A percentile compares a stretch with the other conserved stretches of the same genome.
Conservation (phyloP, 805 yeast genomes). For the Starmerella lactis-condensi region DNA sequence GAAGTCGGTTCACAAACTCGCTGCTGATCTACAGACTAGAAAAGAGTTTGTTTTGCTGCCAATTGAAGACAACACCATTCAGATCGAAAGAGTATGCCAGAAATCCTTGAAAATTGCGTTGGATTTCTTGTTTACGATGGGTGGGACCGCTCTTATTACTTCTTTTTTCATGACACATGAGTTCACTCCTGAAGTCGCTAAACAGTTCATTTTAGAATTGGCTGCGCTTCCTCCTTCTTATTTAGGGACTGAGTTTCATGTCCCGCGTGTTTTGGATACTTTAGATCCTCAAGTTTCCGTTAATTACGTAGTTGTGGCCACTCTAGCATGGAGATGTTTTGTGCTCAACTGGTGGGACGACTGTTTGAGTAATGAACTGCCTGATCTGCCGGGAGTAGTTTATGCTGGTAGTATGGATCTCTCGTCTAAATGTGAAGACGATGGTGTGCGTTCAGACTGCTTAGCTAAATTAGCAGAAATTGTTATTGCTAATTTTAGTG, state of each 20-base stretch:
- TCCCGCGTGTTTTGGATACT: conserved; percentile 5
- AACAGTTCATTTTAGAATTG: conserved; percentile 2
- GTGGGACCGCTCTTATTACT: conserved; percentile 8
- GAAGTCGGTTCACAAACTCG: neutral
- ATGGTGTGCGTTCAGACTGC: too few species aligned
- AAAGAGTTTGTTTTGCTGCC: conserved; percentile 6
- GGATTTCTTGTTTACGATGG: conserved; percentile 6
- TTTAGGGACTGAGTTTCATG: conserved; percentile 6
- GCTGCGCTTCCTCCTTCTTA: conserved; percentile 1
- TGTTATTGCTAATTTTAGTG: too few species aligned
- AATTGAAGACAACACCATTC: neutral
- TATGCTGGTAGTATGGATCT: too few species aligned
- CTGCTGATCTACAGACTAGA: conserved; percentile 6
- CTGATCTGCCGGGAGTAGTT: too few species aligned
- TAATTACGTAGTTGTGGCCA: conserved; percentile 10
- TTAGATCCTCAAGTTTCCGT: conserved; percentile 2
- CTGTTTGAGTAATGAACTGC: too few species aligned
- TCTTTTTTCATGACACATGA: conserved; percentile 5
- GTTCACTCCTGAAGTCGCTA: neutral
- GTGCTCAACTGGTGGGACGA: too few species aligned
- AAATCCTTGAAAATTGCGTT: conserved; percentile 3
- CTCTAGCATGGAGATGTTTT: too few species aligned
- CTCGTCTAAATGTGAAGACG: too few species aligned
- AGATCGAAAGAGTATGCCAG: conserved; percentile 2
- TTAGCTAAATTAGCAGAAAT: too few species aligned